These are phyloP conservation scores for Fusarium phyllophilum DNA, from an alignment of 2,329 filamentous ascomycete species.

Conservation along the genomic window DNA sequence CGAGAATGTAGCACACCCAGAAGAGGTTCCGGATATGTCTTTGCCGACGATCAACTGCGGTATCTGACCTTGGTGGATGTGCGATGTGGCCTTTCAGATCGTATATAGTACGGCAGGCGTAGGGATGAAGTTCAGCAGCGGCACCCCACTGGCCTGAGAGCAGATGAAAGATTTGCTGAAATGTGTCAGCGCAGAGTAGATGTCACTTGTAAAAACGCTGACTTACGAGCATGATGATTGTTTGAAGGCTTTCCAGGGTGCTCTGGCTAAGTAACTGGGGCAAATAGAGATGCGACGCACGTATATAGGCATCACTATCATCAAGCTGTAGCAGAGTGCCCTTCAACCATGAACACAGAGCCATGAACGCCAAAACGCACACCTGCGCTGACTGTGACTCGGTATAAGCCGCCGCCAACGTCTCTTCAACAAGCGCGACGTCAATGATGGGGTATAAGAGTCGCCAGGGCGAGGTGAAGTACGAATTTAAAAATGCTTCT, in stretches of 20 bases:
- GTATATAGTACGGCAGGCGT: not conserved
- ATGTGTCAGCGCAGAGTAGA: fast-evolving
- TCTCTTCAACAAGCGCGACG: not conserved
- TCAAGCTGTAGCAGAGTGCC: fast-evolving
- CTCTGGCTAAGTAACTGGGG: fast-evolving
- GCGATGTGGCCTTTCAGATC: not conserved
- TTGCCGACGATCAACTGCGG: fast-evolving
- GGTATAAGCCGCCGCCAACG: not conserved
- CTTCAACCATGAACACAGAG: not conserved
- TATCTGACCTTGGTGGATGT: fast-evolving
- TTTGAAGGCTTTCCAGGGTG: not conserved
- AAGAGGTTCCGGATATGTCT: not conserved
- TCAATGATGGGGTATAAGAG: not conserved
- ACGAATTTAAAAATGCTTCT: not conserved
- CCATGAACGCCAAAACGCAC: not conserved
- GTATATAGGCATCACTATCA: not conserved
- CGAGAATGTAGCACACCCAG: not conserved
- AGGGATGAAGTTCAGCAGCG: not conserved
- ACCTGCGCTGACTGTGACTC: not conserved
- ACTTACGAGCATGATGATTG: not conserved
- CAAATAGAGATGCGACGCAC: not conserved
- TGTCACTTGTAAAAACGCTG: fast-evolving
- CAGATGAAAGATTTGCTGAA: not conserved
- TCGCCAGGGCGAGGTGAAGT: not conserved
- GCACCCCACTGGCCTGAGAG: not conserved